A percentile compares a stretch with the other conserved stretches of the same genome.
phyloP scores from a whole-genome alignment of 495 filamentous ascomycete genomes.

The Ramalina intermedia region DNA sequence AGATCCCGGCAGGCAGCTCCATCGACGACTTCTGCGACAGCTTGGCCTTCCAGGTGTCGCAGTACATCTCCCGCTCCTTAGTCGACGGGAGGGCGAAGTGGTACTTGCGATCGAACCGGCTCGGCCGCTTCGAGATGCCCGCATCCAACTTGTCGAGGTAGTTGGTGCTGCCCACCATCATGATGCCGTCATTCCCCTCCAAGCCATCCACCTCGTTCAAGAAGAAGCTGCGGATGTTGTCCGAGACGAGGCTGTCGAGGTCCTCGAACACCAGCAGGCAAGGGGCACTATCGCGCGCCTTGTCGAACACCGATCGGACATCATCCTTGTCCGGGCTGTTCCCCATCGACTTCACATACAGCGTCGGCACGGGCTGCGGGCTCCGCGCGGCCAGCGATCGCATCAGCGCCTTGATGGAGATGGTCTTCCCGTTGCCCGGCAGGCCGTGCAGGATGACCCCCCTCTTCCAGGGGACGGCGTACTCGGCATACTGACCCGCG shows the following conservation, averaged over 20 bases:
- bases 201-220: conserved; percentile 60
- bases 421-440: conserved; percentile 49
- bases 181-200: conserved; percentile 49
- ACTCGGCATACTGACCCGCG: conserved; percentile 34
- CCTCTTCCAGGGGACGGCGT: conserved; percentile 48
- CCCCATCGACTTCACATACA: conserved; percentile 34
- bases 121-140: conserved; percentile 48
- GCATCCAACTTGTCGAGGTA: conserved; percentile 44
- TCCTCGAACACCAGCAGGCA: conserved; percentile 49
- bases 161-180: conserved; percentile 53
- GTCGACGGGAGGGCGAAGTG: conserved; percentile 38
- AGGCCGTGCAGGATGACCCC: conserved; percentile 28
- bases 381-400: conserved; percentile 51
- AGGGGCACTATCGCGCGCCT: conserved; percentile 28
- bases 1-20: conserved; percentile 39
- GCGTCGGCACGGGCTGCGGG: conserved; percentile 24
- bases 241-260: conserved; percentile 44
- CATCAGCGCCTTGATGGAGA: conserved; percentile 26
- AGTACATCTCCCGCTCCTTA: conserved; percentile 40
- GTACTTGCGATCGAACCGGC: conserved; percentile 52
- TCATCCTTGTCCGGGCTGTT: conserved; percentile 26
- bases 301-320: conserved; percentile 34
- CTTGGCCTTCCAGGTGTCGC: conserved; percentile 42
- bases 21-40: conserved; percentile 35
- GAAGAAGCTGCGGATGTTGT: conserved; percentile 44